Base-by-base conservation (phyloP, 805 yeast species). In the Limtongia smithiae region DNA sequence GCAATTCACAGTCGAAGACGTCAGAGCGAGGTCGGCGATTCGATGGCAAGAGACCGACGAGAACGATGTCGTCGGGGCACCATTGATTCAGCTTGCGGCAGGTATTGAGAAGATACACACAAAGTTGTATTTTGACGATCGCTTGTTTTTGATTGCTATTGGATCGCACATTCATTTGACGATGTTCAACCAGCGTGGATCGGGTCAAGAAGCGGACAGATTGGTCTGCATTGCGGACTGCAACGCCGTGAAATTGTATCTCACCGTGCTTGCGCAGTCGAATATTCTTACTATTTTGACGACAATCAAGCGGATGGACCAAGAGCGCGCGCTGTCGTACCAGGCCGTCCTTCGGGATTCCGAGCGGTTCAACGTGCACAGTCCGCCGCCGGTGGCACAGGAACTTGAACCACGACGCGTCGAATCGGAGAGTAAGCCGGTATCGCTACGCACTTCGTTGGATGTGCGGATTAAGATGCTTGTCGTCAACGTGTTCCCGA, bases 251-350 rank as follows among this genome's bases (percentile, higher is more conserved):
- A 79, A 78, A 49, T 61, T 86, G 2, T 87, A 78, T 60, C 71
- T 84, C 51, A 90, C 97, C 0, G 88, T 95, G 0, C 73, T 93
- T 61, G 83, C 95, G 0, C 93, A 93, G 0, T 82, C 96, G 0
- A 88, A 85, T 60, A 71, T 87, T 27, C 73, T 83, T 55, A 96
- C 90, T 65, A 82, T 93, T 38, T 77, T 79, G 60, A 81, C 81
- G 47, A 81, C 93, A 1, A 68, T 86, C 17, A 66, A 76, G 43
- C 73, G 95, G 58, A 81, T 89, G 71, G 73, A 80, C 33, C 85
- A 82, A 58, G 95, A 87, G 55, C 83, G 80, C 57, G 75, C 74
- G 54, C 72, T 78, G 2, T 83, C 93, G 0, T 89, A 89, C 62
- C 77, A 75, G 38, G 94, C 88, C 55, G 87, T 85, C 3, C 69